These are phyloP conservation scores for Trichomonas vaginalis DNA, from an alignment of 208 protist genomes.

Conservation along the genomic window DNA sequence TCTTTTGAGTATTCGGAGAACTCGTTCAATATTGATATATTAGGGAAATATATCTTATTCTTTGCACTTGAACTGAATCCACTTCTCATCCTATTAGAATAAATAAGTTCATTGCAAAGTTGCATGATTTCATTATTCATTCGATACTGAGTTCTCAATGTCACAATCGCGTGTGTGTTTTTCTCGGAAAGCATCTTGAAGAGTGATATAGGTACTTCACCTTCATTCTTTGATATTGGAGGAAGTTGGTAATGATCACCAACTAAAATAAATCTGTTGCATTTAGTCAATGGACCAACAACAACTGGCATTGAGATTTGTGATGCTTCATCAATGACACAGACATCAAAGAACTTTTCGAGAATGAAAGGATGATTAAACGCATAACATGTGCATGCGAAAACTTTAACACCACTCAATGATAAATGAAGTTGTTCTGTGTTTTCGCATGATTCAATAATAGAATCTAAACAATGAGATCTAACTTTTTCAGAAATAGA, in stretches of 20 bases:
- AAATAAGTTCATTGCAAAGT: slow-evolving; percentile 31
- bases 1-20: neutral
- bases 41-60: neutral
- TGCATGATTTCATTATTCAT: slow-evolving; percentile 32
- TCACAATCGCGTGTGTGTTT: slow-evolving; percentile 28
- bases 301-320: slow-evolving; percentile 23
- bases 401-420: neutral
- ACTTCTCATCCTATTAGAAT: slow-evolving; percentile 21
- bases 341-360: slow-evolving; percentile 24
- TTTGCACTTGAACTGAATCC: slow-evolving; percentile 4
- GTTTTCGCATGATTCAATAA: neutral
- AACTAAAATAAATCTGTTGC: slow-evolving; percentile 38
- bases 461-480: neutral
- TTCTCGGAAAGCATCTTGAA: slow-evolving; percentile 30
- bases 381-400: slow-evolving; percentile 28
- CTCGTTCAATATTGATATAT: neutral
- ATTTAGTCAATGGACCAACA: slow-evolving; percentile 31
- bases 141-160: slow-evolving; percentile 28
- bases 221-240: slow-evolving; percentile 29
- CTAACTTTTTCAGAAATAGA: neutral
- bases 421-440: neutral
- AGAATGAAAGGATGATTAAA: neutral
- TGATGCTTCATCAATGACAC: slow-evolving; percentile 40
- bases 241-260: slow-evolving; percentile 45
- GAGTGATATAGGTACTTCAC: slow-evolving; percentile 23